phyloP scores from a whole-genome alignment of 352 stramenopile species.

The Phytopythium kandeliae region DNA sequence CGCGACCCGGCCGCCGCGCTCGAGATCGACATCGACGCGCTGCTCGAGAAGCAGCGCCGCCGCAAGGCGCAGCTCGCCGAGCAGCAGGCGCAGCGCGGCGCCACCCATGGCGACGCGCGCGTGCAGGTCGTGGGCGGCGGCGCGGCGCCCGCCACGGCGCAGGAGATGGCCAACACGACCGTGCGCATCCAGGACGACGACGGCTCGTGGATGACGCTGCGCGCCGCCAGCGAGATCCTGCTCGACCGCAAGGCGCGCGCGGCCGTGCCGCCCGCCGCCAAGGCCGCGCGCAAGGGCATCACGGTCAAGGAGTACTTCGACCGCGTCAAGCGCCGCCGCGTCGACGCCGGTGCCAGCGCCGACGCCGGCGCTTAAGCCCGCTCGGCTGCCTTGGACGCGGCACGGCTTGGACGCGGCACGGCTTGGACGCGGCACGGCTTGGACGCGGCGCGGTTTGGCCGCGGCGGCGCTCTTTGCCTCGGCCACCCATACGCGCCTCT shows the following conservation, averaged over 20 bases:
- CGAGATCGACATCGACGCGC: constrained; percentile 72
- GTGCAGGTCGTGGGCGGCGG: constrained; percentile 70
- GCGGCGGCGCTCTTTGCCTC: too few species aligned
- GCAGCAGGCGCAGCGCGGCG: constrained; percentile 33
- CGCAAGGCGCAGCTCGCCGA: constrained; percentile 56
- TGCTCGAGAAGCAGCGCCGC: constrained; percentile 68
- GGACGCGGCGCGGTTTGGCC: too few species aligned
- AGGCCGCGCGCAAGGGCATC: constrained; percentile 68
- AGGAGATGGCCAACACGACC: constrained; percentile 70
- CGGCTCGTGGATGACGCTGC: constrained; percentile 79
- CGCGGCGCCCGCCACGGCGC: constrained; percentile 42
- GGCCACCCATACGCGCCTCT: too few species aligned
- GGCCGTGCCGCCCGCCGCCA: constrained; percentile 56
- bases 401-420: too few species aligned
- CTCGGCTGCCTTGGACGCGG: too few species aligned
- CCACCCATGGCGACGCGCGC: constrained; percentile 36
- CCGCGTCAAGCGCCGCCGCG: constrained; percentile 61
- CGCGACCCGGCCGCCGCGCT: constrained; percentile 21
- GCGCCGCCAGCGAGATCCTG: constrained; percentile 72
- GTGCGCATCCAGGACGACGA: constrained; percentile 83
- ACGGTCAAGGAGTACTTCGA: constrained; percentile 87
- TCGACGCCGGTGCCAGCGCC: constrained; percentile 18
- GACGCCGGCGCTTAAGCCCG: too few species aligned
- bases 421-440: too few species aligned
- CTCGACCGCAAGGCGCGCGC: constrained; percentile 67